phyloP scores from a whole-genome alignment of 2,329 filamentous ascomycete genomes.

The Pyrenophora tritici-repentis region DNA sequence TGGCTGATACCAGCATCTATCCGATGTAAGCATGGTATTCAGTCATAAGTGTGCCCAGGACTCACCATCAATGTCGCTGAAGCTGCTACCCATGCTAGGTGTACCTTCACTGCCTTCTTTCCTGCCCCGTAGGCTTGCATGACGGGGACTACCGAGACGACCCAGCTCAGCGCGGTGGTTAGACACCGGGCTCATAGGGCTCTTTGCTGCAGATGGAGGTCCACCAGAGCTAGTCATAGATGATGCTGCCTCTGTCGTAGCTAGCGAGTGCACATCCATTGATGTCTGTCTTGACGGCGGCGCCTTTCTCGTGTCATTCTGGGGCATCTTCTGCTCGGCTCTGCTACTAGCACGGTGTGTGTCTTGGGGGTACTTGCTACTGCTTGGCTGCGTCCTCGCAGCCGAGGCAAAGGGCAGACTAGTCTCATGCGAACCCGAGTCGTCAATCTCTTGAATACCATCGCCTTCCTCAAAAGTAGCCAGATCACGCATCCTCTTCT shows the following conservation, averaged over 20 bases:
- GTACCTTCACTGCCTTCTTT: conserved; percentile 44
- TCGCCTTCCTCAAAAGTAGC: conserved; percentile 35
- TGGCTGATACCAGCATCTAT: conserved; percentile 79
- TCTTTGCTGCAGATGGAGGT: conserved; percentile 23
- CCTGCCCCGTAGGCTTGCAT: conserved; percentile 19
- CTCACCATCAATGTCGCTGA: conserved; percentile 79
- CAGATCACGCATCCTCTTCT: conserved; percentile 37
- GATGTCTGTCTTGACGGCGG: conserved; percentile 17
- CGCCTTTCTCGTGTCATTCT: conserved; percentile 8
- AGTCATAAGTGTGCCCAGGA: background rate
- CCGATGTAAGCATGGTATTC: conserved; percentile 11
- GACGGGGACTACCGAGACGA: conserved; percentile 59
- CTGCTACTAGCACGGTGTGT: conserved; percentile 5
- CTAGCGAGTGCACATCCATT: conserved; percentile 27
- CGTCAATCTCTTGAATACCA: conserved; percentile 49
- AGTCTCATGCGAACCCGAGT: conserved; percentile 59
- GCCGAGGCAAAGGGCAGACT: conserved; percentile 52
- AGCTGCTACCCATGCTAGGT: conserved; percentile 69
- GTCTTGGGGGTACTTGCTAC: conserved; percentile 16
- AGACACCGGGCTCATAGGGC: conserved; percentile 51
- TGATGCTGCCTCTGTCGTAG: conserved; percentile 45
- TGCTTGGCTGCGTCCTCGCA: conserved; percentile 7
- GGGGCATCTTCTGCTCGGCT: conserved; percentile 16
- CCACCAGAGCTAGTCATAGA: conserved; percentile 59
- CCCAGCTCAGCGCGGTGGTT: conserved; percentile 64